A percentile compares a stretch with the other conserved stretches of the same genome.
Evolutionary conservation across 768 basidiomycete genomes (phyloP).

Genomic region (Rhodosporidiobolus odoratus): DNA sequence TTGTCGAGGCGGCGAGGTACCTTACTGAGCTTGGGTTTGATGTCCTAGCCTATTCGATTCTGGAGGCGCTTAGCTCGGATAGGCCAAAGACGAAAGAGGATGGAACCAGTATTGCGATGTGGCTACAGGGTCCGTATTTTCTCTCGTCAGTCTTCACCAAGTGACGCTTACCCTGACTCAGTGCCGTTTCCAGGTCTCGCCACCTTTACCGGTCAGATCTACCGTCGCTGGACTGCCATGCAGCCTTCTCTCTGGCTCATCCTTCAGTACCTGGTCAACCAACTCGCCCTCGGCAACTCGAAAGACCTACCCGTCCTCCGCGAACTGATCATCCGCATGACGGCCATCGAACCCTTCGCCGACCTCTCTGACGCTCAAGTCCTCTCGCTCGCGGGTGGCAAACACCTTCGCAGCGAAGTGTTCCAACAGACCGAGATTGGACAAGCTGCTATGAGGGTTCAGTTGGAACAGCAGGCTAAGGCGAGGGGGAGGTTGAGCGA

Average conservation of each 20-base stretch:
- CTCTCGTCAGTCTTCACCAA: constrained; percentile 34
- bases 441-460: constrained; percentile 38
- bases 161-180: background rate
- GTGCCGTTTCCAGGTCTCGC: constrained; percentile 64
- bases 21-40: constrained; percentile 92
- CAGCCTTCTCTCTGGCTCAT: constrained; percentile 59
- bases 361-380: constrained; percentile 85
- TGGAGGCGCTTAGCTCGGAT: constrained; percentile 77
- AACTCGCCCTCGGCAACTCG: constrained; percentile 72
- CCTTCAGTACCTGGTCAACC: constrained; percentile 84
- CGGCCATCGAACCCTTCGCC: constrained; percentile 83
- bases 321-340: constrained; percentile 91
- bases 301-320: constrained; percentile 87
- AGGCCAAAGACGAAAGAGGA: constrained; percentile 83
- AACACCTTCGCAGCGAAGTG: constrained; percentile 77
- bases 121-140: constrained; percentile 74
- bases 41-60: constrained; percentile 76
- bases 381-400: constrained; percentile 83
- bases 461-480: constrained; percentile 43
- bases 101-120: constrained; percentile 81
- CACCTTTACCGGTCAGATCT: constrained; percentile 87
- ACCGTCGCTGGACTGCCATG: constrained; percentile 67
- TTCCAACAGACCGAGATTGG: constrained; percentile 45
- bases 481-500: constrained; percentile 44
- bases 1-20: constrained; percentile 81